These are phyloP conservation scores for Epichloe sylvatica DNA, from an alignment of 2,329 filamentous ascomycete species.

Conservation along the genomic window DNA sequence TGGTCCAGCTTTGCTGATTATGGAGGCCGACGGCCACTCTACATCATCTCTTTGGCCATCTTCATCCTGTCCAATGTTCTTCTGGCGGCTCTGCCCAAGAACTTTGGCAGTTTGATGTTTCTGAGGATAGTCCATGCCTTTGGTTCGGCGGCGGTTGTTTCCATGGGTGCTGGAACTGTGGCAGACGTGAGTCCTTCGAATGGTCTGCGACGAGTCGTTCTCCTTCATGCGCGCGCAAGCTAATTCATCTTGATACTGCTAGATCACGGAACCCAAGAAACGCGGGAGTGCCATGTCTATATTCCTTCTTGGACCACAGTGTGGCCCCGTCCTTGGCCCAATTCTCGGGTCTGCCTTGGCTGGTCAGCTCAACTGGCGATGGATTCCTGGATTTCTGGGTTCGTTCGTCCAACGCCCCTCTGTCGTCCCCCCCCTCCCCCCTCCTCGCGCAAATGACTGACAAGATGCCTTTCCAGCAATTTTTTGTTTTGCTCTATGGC, in stretches of 20 bases:
- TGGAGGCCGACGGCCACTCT: slow-evolving; percentile 25
- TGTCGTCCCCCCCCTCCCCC: too few relatives aligned
- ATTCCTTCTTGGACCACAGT: slow-evolving; percentile 29
- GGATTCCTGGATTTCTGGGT: slow-evolving; percentile 28
- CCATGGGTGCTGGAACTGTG: slow-evolving; percentile 29
- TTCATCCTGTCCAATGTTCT: slow-evolving; percentile 26
- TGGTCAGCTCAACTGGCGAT: slow-evolving; percentile 23
- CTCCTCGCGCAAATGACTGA: not conserved
- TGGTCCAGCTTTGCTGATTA: slow-evolving; percentile 26
- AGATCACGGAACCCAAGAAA: slow-evolving; percentile 21
- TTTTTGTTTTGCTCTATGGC: slow-evolving; percentile 16
- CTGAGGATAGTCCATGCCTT: slow-evolving; percentile 28
- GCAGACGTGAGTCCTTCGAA: slow-evolving; percentile 17
- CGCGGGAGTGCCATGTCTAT: slow-evolving; percentile 26
- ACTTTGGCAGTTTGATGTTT: slow-evolving; percentile 23
- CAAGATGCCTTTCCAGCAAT: slow-evolving; percentile 11
- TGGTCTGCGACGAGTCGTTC: not conserved
- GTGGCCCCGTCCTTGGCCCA: slow-evolving; percentile 30
- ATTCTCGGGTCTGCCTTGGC: slow-evolving; percentile 27
- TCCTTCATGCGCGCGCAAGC: not conserved
- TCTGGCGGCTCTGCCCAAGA: slow-evolving; percentile 23
- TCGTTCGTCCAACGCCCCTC: not conserved
- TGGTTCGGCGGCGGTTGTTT: slow-evolving; percentile 27
- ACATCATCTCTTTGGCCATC: slow-evolving; percentile 24
- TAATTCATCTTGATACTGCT: not conserved